Base-by-base conservation (phyloP, 805 yeast species). In the Blastobotrys muscicola region DNA sequence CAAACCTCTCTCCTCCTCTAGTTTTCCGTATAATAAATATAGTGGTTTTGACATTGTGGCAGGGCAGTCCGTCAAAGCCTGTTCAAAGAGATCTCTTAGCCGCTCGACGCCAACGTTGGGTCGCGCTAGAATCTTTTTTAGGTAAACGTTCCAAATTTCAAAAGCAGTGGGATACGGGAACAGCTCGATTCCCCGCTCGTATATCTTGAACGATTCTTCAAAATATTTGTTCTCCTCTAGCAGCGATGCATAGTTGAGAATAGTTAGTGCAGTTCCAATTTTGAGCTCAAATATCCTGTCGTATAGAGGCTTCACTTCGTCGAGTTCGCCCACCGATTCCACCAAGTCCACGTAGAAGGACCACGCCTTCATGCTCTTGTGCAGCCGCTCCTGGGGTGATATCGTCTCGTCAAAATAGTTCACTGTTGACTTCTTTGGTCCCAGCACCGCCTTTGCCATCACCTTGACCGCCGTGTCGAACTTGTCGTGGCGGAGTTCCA, bases 1-100 rank as follows among this genome's bases (percentile, higher is more conserved):
- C 2, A 75, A 65, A 0, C 87, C 87, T 16, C 62, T 49, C 0
- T 60, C 64, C 48, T 72, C 73, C 55, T 87, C 95, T 53, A 75
- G 76, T 31, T 76, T 62, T 2, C 81, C 75, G 56, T 82, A 85
- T 32, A 75, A 52, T 1, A 78, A 44, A 49, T 67, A 72, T 0
- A 85, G 62, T 0, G 75, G 58, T 45, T 72, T 72, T 38, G 72
- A 66, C n/a, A 69, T 53, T 15, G 69, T 60, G 0, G 61, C 40
- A 0, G 84, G 82, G 49, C 84, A 69, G 1, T 58, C 65, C 3
- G 64, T 67, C 3, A 84, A 51, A 4, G 86, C 73, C 36, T 77
- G 76, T 39, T 85, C 95, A 62, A 84, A 87, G 11, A 82, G 54
- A 45, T 84, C 94, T 32, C 95, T 65, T 4, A 83, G 61, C 48